Base-by-base conservation (phyloP, 257 asterid species). In the Eustoma russellianum region DNA sequence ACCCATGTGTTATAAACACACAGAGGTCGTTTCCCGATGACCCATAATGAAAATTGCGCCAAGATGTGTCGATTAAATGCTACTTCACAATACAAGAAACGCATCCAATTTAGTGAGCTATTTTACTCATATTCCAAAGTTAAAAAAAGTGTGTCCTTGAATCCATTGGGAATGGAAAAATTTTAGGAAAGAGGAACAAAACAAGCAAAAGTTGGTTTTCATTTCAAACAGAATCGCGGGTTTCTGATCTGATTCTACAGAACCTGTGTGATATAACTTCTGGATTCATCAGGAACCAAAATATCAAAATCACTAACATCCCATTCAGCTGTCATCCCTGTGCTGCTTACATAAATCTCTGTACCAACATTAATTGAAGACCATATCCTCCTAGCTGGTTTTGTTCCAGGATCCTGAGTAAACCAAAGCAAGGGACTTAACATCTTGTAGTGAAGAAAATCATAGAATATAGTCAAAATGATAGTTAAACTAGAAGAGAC, bases 391-490 rank as follows among this genome's bases (percentile, higher is more conserved):
- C 33, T 81, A 41, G 96, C 93, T 53, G 83, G 78, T 61, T 79
- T 76, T 38, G 94, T 87, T 53, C 93, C 94, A 0, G 96, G 94
- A 76, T 87, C 90, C 96, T 83, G 80, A 71, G 33, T 13, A 46
- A 48, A 50, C 17, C 17, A 13, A 47, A 7, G 6, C 9, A 13
- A 33, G 24, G 5, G 18, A 17, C 7, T 19, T 15, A 28, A 41
- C 14, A 12, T 19, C 35, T n/a, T 46, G 30, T 38, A 38, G 38
- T 24, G 30, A n/a, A n/a, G 30, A 24, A 24, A 24, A 4, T 24
- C 30, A 0, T 2, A 24, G 30, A 24, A 24, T 24, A 24, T 24
- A 24, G 30, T 24, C 30, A 24, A 24, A 24, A 24, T 24, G 30
- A 24, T 24, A 24, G 3, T 2, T 4, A 24, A 24, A 24, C 30